These are phyloP conservation scores for Daldinia eschscholtzii DNA, from an alignment of 2,329 filamentous ascomycete genomes.

Conservation along the genomic window DNA sequence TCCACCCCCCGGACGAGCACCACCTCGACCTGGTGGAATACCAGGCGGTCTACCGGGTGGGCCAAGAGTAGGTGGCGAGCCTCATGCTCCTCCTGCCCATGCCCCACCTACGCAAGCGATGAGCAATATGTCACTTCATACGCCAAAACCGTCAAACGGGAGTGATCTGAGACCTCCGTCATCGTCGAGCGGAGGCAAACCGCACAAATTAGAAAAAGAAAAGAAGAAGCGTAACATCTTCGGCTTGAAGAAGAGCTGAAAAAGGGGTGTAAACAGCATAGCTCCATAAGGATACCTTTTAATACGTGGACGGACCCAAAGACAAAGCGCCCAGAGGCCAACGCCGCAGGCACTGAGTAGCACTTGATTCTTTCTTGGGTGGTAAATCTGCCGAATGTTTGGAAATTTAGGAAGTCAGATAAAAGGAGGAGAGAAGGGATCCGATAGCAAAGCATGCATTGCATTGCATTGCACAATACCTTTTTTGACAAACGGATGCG, in stretches of 20 bases:
- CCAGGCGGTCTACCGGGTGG: slow-evolving; percentile 56
- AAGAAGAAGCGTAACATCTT: slow-evolving; percentile 73
- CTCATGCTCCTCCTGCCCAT: slow-evolving; percentile 59
- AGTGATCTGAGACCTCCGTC: slow-evolving; percentile 40
- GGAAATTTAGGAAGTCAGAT: slow-evolving; percentile 15
- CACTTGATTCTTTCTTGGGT: slow-evolving; percentile 14
- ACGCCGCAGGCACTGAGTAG: neutral
- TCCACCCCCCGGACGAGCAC: slow-evolving; percentile 50
- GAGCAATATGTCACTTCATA: slow-evolving; percentile 64
- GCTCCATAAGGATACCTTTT: neutral
- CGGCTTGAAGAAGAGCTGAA: slow-evolving; percentile 66
- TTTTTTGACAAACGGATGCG: slow-evolving; percentile 26
- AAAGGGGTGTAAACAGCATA: neutral
- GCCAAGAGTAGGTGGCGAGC: slow-evolving; percentile 47
- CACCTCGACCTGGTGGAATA: slow-evolving; percentile 51
- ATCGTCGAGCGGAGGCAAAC: slow-evolving; percentile 53
- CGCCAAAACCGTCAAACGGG: slow-evolving; percentile 47
- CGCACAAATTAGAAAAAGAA: slow-evolving; percentile 65
- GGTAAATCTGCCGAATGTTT: slow-evolving; percentile 10
- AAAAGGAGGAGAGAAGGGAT: slow-evolving; percentile 1
- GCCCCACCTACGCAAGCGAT: slow-evolving; percentile 67
- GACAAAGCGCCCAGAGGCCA: neutral
- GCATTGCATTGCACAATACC: slow-evolving; percentile 13
- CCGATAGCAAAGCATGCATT: slow-evolving; percentile 17
- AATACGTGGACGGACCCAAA: slow-evolving; percentile 8